Base-by-base conservation (phyloP, 352 stramenopile species). In the Pilasporangium apinafurcum region DNA sequence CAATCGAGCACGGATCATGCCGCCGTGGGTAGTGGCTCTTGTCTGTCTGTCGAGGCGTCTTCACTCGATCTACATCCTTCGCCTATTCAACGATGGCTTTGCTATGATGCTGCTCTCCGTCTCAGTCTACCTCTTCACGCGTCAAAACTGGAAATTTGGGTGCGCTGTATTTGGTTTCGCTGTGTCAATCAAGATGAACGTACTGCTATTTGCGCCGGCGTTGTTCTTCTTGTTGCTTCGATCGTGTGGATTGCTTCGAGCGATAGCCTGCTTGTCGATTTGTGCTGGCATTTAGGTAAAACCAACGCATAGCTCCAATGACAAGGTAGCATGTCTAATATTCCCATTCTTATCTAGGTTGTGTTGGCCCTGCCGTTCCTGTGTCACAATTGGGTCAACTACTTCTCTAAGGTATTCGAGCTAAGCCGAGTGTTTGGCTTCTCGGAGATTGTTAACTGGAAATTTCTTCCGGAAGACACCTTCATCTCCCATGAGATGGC, bases 101-200 rank as follows among this genome's bases (percentile, higher is more conserved):
- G 89, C 92, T 6, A 98, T 98, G 88, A 73, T 97, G 56, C 57
- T 98, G 22, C 58, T 97, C 16, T 97, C 97, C 52, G 65, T 96
- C 29, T 84, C 94, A 3, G 74, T 98, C n/a, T 95, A 90, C 48
- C 49, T 92, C 1, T 86, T 87, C 48, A 68, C 64, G 24, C 76
- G 72, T 28, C 77, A 84, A 44, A 64, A 76, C 26, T 96, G 79
- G 79, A 70, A 76, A 26, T 60, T 78, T 32, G 92, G 89, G 29
- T 98, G 91, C 48, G 62, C 95, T 2, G 40, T 98, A 25, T 98
- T 97, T 72, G 97, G 88, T 37, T 60, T 98, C 24, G 92, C 91
- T 13, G 92, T 98, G 6, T 97, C 89, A 26, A 86, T 99, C 53
- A 99, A 99, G 70, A 99, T 99, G 96, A 98, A 98, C 77, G 76